A percentile compares a stretch with the other conserved stretches of the same genome.
phyloP scores from a whole-genome alignment of 2,329 filamentous ascomycete genomes.

The Botrytis cinerea region DNA sequence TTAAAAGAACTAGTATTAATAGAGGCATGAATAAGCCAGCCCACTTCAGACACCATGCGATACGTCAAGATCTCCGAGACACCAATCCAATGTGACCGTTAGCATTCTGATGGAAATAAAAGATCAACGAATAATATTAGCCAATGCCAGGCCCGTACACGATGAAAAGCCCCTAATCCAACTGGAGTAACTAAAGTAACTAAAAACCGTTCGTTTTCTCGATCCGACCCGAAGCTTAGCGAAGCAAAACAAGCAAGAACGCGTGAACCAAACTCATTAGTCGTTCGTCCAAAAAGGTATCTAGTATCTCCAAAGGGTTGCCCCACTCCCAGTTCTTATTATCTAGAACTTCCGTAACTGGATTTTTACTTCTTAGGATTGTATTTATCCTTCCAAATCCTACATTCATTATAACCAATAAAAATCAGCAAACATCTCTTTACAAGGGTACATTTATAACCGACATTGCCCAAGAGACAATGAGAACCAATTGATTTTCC shows the following conservation, averaged over 20 bases:
- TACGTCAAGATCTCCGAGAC: constrained; percentile 6
- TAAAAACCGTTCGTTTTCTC: constrained; percentile 2
- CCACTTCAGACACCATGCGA: not conserved
- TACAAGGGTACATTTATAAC: constrained; percentile 13
- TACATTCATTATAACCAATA: constrained; percentile 29
- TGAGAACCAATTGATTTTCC: constrained; percentile 23
- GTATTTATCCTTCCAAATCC: constrained; percentile 99
- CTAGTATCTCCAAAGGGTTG: not conserved
- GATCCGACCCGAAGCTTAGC: constrained; percentile 19
- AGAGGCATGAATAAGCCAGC: constrained; percentile 11
- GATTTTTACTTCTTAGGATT: constrained; percentile 43
- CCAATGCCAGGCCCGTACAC: not conserved
- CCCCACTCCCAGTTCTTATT: not conserved
- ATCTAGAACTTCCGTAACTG: constrained; percentile 8
- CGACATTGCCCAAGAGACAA: constrained; percentile 23
- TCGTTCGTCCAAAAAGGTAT: constrained; percentile 9
- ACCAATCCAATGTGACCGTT: constrained; percentile 20
- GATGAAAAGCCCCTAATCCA: not conserved
- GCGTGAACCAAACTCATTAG: constrained; percentile 19
- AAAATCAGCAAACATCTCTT: constrained; percentile 15
- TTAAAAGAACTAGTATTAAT: constrained; percentile 14
- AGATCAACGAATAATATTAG: constrained; percentile 3
- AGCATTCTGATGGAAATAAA: not conserved
- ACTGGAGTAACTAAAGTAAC: not conserved
- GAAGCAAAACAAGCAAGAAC: not conserved